Percentiles rank a stretch among this genome's conserved stretches.
Evolutionary conservation across 345 rosid genomes (phyloP).

Genomic region (Corchorus capsularis): DNA sequence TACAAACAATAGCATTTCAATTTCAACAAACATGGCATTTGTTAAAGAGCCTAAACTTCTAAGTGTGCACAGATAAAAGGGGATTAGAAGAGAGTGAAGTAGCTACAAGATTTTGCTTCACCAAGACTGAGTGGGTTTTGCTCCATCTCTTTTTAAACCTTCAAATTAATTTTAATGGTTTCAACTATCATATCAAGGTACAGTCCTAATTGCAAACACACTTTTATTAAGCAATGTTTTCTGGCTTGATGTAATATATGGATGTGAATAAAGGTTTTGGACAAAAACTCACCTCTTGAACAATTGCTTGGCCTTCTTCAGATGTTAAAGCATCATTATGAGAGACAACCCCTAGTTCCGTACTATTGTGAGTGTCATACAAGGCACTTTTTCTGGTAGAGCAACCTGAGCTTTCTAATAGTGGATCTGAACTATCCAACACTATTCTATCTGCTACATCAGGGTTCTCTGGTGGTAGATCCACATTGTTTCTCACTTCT

Average conservation of each 20-base stretch:
- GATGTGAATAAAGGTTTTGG: not conserved
- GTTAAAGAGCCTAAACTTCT: not conserved
- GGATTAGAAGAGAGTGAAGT: not conserved
- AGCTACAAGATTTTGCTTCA: not conserved
- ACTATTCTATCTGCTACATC: conserved; percentile 19
- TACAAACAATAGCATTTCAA: not conserved
- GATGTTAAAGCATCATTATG: conserved; percentile 25
- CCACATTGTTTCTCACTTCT: conserved; percentile 17
- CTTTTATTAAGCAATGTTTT: not conserved
- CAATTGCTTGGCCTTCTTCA: conserved; percentile 22
- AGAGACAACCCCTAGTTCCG: conserved; percentile 25
- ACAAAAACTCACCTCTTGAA: conserved; percentile 36
- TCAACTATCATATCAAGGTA: not conserved
- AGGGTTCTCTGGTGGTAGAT: conserved; percentile 23
- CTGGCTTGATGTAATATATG: conserved; percentile 5
- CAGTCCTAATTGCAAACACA: not conserved
- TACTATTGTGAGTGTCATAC: conserved; percentile 20
- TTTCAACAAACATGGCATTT: not conserved
- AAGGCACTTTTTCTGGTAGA: conserved; percentile 10
- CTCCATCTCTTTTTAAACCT: not conserved
- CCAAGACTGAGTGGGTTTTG: too few species aligned
- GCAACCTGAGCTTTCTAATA: conserved; percentile 29
- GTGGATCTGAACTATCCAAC: conserved; percentile 24
- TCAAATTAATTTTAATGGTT: not conserved
- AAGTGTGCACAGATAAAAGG: not conserved